Base-by-base conservation (phyloP, 1,139 yeast species). In the Taphrina communis region DNA sequence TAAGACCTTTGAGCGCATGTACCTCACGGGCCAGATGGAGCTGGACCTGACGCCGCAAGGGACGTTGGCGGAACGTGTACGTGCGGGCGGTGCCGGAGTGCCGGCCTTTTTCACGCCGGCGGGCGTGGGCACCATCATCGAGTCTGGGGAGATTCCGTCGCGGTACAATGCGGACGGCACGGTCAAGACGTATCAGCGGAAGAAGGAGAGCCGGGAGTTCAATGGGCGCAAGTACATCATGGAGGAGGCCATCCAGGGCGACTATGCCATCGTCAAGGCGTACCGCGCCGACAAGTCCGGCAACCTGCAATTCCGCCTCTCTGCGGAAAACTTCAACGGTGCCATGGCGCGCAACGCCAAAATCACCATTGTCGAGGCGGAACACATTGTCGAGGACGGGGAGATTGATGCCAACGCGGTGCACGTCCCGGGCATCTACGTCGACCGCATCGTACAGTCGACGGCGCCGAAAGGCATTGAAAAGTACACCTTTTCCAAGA, bases 51-150 rank as follows among this genome's bases (percentile, higher is more conserved):
- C 82, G 14, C 85, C 85, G 6, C 86, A 83, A 72, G 86, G 86
- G 1, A 82, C 83, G 21, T 76, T 83, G 58, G 85, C 85, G 19
- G 86, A 83, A 73, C 77, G 83, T 62, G 78, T 80, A 41, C 76
- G 86, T 46, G 85, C 86, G n/a, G 85, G 82, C 12, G 83, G 80
- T 25, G 81, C 85, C 4, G 85, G 85, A 19, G 77, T 82, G 19
- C 85, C 85, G 1, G 85, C 85, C 0, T 82, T 81, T 71, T 83
- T 79, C 73, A 80, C 84, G 1, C 81, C 84, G 0, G 82, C 85
- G 0, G 86, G 85, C 35, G 84, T 78, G n/a, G 82, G 82, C 44
- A 83, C 86, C 36, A 82, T 84, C 84, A 76, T 83, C 55, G 83
- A 83, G 73, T 79, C 82, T 70, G 86, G 85, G 25, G 79, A 82